These are phyloP conservation scores for Corchorus capsularis DNA, from an alignment of 345 rosid species.

Conservation along the genomic window DNA sequence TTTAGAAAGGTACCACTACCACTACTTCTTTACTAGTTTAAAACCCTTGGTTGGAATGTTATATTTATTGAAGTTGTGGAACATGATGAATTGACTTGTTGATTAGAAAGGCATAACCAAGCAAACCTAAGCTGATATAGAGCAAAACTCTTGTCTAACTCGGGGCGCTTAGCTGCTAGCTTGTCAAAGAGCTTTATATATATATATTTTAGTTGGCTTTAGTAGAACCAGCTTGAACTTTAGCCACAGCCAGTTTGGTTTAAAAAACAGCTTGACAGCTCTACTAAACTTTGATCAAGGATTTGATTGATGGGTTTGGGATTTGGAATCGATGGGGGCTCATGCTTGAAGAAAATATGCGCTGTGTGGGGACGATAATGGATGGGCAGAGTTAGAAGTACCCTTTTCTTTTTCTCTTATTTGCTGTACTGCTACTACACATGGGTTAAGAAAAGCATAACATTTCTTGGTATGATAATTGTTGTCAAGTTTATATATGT, in stretches of 20 bases:
- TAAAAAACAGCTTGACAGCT: slow-evolving; percentile 25
- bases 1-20: neutral
- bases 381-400: slow-evolving; percentile 43
- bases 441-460: slow-evolving; percentile 12
- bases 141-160: neutral
- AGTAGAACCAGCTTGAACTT: slow-evolving; percentile 9
- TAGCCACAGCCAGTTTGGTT: neutral
- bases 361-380: slow-evolving; percentile 55
- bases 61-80: neutral
- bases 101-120: slow-evolving; percentile 33
- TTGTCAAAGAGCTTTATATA: neutral
- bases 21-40: neutral
- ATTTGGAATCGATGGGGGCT: slow-evolving; percentile 48
- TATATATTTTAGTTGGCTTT: neutral
- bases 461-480: slow-evolving; percentile 11
- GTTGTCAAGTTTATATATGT: slow-evolving; percentile 3
- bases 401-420: slow-evolving; percentile 18
- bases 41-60: slow-evolving; percentile 16
- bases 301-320: slow-evolving; percentile 59
- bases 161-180: neutral
- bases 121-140: slow-evolving; percentile 15
- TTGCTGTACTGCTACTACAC: slow-evolving; percentile 25
- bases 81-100: slow-evolving; percentile 24
- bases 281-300: slow-evolving; percentile 11
- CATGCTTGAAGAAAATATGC: slow-evolving; percentile 30